phyloP scores from a whole-genome alignment of 2,329 filamentous ascomycete genomes.

The Calycina marina region DNA sequence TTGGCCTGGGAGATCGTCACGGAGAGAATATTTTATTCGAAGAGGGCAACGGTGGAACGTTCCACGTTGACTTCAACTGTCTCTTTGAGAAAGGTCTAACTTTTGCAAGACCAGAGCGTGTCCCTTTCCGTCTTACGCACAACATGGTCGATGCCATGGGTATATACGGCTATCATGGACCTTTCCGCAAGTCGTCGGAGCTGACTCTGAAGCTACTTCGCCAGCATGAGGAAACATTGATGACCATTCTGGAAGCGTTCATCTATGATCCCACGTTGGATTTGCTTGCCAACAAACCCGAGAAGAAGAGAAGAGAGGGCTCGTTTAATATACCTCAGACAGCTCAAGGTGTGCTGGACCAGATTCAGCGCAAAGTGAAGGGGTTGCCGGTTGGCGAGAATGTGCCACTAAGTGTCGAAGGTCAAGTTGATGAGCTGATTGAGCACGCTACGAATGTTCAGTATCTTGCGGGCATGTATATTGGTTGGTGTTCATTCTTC shows the following conservation, averaged over 20 bases:
- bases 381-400: slow-evolving; percentile 76
- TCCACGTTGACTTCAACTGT: slow-evolving; percentile 99
- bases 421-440: slow-evolving; percentile 93
- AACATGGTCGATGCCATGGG: slow-evolving; percentile 99
- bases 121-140: slow-evolving; percentile 92
- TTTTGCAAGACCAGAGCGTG: slow-evolving; percentile 85
- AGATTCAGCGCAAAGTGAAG: slow-evolving; percentile 72
- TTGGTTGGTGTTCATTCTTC: slow-evolving; percentile 74
- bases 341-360: slow-evolving; percentile 72
- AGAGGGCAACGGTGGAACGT: slow-evolving; percentile 81
- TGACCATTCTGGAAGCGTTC: slow-evolving; percentile 95
- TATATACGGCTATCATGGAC: slow-evolving; percentile 82
- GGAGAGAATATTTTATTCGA: slow-evolving; percentile 95
- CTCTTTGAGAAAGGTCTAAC: slow-evolving; percentile 96
- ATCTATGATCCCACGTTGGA: slow-evolving; percentile 95
- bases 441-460: slow-evolving; percentile 66
- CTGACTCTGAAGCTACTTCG: slow-evolving; percentile 71
- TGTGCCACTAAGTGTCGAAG: slow-evolving; percentile 86
- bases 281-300: slow-evolving; percentile 59
- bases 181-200: slow-evolving; percentile 83
- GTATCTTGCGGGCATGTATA: slow-evolving; percentile 88
- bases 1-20: slow-evolving; percentile 87
- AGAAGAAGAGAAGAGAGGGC: slow-evolving; percentile 28
- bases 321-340: slow-evolving; percentile 41
- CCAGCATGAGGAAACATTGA: slow-evolving; percentile 87